Evolutionary conservation across 1,284 basidiomycete genomes (phyloP).

Genomic region (Cutaneotrichosporon daszewskae): DNA sequence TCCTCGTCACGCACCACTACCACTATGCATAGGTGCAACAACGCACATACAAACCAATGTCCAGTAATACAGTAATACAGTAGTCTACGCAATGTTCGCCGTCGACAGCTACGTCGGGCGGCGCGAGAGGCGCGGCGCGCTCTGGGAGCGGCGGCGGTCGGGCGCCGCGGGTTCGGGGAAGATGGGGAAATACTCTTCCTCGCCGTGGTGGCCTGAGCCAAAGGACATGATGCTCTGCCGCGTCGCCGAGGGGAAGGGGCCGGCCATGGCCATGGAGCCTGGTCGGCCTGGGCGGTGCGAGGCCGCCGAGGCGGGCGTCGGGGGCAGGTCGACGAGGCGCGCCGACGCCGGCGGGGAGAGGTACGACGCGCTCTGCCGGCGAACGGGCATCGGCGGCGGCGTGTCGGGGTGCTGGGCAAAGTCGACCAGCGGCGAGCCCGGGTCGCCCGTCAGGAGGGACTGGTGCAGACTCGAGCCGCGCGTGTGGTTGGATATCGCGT

Average conservation of each 20-base stretch:
- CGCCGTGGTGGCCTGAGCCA: too few species aligned
- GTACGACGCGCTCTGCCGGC: not conserved
- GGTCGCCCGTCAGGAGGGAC: conserved; percentile 1
- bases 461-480: conserved; percentile 13
- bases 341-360: not conserved
- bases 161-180: not conserved
- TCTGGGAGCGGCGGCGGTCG: too few species aligned
- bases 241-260: conserved; percentile 21
- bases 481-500: conserved; percentile 8
- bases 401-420: not conserved
- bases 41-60: too few species aligned
- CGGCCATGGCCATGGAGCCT: conserved; percentile 19
- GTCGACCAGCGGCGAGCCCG: not conserved
- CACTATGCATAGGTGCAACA: too few species aligned
- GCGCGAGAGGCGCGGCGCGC: too few species aligned
- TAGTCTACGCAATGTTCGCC: too few species aligned
- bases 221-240: not conserved
- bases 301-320: not conserved
- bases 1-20: too few species aligned
- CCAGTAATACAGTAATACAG: too few species aligned
- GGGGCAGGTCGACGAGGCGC: not conserved
- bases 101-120: too few species aligned
- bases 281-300: not conserved
- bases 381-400: not conserved
- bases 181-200: conserved; percentile 10